Evolutionary conservation across 768 basidiomycete species (phyloP), one percentile per base, ranked within the genome.

Genomic region (Podaxis sp.): DNA sequence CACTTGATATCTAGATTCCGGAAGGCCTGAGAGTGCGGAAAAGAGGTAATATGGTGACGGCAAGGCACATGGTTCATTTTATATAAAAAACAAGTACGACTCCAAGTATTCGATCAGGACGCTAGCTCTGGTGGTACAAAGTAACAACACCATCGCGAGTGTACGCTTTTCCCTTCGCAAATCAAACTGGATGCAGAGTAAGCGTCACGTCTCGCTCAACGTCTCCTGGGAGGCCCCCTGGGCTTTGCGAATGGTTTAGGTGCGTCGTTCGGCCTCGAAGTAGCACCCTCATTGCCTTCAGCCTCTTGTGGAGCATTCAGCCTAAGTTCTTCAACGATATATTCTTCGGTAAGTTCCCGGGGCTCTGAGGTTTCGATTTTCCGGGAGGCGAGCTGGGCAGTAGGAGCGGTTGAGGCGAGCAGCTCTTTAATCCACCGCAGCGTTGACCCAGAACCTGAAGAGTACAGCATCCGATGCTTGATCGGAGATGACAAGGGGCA

Each of bases 401-500:
- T 77, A 17, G 79, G 76, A 30, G 76, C 76, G 55, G 74, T 75
- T 13, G 75, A 80, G 56, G 75, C 75, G 64, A 85, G 78, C 2
- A 88, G 69, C 4, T 74, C 75, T 64, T 87, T 87, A 36, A 84
- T 86, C 7, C 82, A 75, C 56, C 80, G 78, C 68, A 84, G 88
- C 6, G 89, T 80, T 19, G 82, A 73, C 9, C 79, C 68, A 11
- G 84, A 84, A 8, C 86, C 87, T 2, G 89, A 87, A 0, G 94
- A 93, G 75, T 96, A 96, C 39, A 97, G 71, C 92, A 99, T 95
- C 49, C 95, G 84, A 64, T 88, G 80, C 69, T 93, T 93, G 75
- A 97, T 82, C 1, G 92, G 90, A 5, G 91, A 93, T 13, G 75
- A 69, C 2, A 87, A 82, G 0, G 96, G 96, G 72, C 96, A 99